Conservation (phyloP, 192 early-diverging fungal genomes). For the Kappamyces sp. region DNA sequence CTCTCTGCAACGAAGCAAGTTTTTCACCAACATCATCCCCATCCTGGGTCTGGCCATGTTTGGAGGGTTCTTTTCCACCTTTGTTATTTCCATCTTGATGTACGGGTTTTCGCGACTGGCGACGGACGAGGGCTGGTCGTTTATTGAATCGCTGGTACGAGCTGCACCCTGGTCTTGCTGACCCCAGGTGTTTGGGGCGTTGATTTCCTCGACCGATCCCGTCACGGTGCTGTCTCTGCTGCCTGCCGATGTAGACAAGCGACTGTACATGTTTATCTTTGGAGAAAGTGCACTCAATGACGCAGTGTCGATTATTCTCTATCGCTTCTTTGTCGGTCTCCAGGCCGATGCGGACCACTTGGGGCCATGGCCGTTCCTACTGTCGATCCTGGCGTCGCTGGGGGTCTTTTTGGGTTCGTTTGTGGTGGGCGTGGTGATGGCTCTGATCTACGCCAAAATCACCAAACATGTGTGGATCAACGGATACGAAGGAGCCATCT, state of each 20-base stretch:
- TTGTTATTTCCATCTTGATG: conserved; percentile 50
- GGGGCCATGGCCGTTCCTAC: conserved; percentile 37
- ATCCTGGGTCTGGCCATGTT: conserved; percentile 50
- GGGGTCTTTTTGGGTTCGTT: conserved; percentile 54
- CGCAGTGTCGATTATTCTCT: conserved; percentile 58
- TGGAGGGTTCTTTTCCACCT: conserved; percentile 54
- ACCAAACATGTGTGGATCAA: conserved; percentile 51
- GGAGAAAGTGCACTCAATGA: conserved; percentile 61
- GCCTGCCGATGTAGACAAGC: conserved; percentile 43
- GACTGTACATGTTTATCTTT: conserved; percentile 59
- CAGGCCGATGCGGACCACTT: conserved; percentile 38
- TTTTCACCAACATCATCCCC: conserved; percentile 48
- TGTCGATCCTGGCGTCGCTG: conserved; percentile 36
- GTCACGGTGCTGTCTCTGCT: conserved; percentile 56
- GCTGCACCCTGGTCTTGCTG: no score
- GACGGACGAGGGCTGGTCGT: conserved; percentile 34
- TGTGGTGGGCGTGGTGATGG: conserved; percentile 39
- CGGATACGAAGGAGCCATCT: conserved; percentile 32
- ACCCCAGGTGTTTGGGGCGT: conserved; percentile 42
- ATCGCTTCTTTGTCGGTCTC: conserved; percentile 50
- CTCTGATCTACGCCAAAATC: conserved; percentile 48
- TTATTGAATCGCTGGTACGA: conserved; percentile 41
- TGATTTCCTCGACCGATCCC: conserved; percentile 58
- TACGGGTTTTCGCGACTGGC: conserved; percentile 47
- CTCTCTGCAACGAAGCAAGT: conserved; percentile 41